These are phyloP conservation scores for Ceratobasidium sp. DNA, from an alignment of 1,284 basidiomycete species.

Conservation along the genomic window DNA sequence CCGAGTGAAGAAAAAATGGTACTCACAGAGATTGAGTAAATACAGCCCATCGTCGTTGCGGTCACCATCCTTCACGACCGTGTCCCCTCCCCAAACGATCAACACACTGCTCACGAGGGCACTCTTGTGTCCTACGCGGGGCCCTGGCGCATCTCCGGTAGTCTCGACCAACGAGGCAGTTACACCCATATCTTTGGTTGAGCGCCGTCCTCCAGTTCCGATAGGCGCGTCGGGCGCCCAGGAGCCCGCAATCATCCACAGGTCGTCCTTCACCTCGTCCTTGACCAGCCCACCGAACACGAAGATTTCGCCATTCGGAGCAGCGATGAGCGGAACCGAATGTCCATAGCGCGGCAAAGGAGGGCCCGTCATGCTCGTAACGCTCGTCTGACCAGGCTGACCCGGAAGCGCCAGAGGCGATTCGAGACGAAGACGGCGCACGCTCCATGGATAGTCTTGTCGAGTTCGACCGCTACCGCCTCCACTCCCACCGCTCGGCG, in stretches of 20 bases:
- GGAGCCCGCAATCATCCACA: conserved; percentile 78
- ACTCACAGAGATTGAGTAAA: conserved; percentile 92
- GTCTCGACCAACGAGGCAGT: conserved; percentile 83
- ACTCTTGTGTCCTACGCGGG: conserved; percentile 95
- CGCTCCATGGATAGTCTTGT: conserved; percentile 81
- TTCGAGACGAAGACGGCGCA: conserved; percentile 67
- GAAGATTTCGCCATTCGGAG: conserved; percentile 89
- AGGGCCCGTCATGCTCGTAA: conserved; percentile 55
- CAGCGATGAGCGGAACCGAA: conserved; percentile 89
- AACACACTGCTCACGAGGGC: conserved; percentile 96
- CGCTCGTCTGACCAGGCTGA: conserved; percentile 8
- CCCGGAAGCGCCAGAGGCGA: conserved; percentile 60
- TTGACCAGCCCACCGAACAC: conserved; percentile 97
- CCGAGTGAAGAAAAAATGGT: conserved; percentile 43
- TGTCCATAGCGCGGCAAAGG: conserved; percentile 99
- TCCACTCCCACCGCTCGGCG: not conserved
- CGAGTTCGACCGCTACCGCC: conserved; percentile 51
- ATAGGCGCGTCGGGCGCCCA: conserved; percentile 30
- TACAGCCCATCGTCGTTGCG: conserved; percentile 95
- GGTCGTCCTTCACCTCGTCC: conserved; percentile 92
- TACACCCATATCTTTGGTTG: conserved; percentile 77
- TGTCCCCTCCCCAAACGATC: conserved; percentile 99
- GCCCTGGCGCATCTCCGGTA: conserved; percentile 88
- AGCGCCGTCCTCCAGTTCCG: conserved; percentile 53
- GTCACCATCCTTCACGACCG: conserved; percentile 80